Evolutionary conservation across 2,329 filamentous ascomycete species (phyloP).

Genomic region (Nigrograna mackinnonii): DNA sequence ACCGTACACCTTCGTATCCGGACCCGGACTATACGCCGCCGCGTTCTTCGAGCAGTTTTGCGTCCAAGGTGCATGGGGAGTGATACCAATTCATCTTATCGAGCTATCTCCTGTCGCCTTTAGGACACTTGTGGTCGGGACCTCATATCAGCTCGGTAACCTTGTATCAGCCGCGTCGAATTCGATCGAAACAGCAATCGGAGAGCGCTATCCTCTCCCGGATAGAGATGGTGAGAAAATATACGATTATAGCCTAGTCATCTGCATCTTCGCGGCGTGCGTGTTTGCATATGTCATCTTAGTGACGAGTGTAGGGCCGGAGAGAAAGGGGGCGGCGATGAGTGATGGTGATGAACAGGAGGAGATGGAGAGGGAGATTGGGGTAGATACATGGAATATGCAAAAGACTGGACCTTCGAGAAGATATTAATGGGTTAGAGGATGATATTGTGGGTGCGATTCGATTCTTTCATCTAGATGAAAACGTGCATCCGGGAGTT

Average conservation of each 20-base stretch:
- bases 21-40: slow-evolving; percentile 67
- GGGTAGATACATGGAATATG: background rate
- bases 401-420: background rate
- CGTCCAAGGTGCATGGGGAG: slow-evolving; percentile 37
- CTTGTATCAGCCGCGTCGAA: slow-evolving; percentile 68
- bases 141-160: slow-evolving; percentile 75
- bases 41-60: slow-evolving; percentile 71
- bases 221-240: slow-evolving; percentile 37
- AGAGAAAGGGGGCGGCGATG: background rate
- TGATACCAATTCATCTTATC: slow-evolving; percentile 67
- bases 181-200: slow-evolving; percentile 74
- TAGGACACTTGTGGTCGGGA: slow-evolving; percentile 72
- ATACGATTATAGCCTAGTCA: slow-evolving; percentile 72
- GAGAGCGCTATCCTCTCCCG: slow-evolving; percentile 71
- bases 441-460: too few relatives aligned
- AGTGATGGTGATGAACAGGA: background rate
- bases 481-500: too few relatives aligned
- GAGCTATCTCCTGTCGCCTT: slow-evolving; percentile 71
- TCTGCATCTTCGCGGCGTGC: slow-evolving; percentile 83
- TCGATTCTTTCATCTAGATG: too few relatives aligned
- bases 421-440: too few relatives aligned
- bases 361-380: background rate
- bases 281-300: slow-evolving; percentile 27
- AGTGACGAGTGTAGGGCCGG: slow-evolving; percentile 3
- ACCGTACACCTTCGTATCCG: slow-evolving; percentile 71